These are phyloP conservation scores for Didymella sp. DNA, from an alignment of 2,329 filamentous ascomycete species.

Conservation along the genomic window DNA sequence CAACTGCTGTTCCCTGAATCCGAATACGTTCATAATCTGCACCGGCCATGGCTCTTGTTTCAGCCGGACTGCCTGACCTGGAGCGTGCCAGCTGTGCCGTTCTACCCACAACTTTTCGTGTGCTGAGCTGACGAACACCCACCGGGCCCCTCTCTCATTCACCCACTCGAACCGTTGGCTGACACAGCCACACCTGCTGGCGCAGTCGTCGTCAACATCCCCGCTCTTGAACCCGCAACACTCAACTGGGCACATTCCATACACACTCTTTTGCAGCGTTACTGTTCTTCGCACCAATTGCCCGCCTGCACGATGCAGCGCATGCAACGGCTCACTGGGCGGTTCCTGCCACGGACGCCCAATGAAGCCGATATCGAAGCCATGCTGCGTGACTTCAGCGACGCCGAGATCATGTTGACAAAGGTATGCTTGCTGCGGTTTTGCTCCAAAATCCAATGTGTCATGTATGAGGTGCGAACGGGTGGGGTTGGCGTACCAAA, in stretches of 20 bases:
- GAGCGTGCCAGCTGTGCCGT: conserved; percentile 17
- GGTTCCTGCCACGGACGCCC: conserved; percentile 72
- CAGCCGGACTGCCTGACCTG: conserved; percentile 8
- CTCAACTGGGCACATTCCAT: not conserved
- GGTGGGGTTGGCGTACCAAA: not conserved
- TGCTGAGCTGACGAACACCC: conserved; percentile 12
- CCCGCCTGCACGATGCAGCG: conserved; percentile 65
- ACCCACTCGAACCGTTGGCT: conserved; percentile 24
- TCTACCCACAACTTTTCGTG: conserved; percentile 8
- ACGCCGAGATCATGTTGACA: conserved; percentile 76
- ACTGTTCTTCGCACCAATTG: conserved; percentile 12
- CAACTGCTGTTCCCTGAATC: not conserved
- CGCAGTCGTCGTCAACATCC: conserved; percentile 13
- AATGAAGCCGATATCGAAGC: conserved; percentile 79
- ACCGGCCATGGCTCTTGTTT: conserved; percentile 6
- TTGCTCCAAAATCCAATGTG: conserved; percentile 10
- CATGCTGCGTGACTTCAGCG: conserved; percentile 79
- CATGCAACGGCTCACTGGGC: conserved; percentile 77
- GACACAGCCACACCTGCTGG: conserved; percentile 29
- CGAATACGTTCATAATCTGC: not conserved
- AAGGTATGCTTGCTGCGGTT: conserved; percentile 61
- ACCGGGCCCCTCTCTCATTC: conserved; percentile 19
- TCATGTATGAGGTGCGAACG: not conserved
- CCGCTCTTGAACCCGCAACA: too few species aligned
- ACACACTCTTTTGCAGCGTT: not conserved